Percentiles rank a stretch among this genome's conserved stretches.
Evolutionary conservation across 371 early-diverging fungal species (phyloP).

Genomic region (Haplosporangium sp.): DNA sequence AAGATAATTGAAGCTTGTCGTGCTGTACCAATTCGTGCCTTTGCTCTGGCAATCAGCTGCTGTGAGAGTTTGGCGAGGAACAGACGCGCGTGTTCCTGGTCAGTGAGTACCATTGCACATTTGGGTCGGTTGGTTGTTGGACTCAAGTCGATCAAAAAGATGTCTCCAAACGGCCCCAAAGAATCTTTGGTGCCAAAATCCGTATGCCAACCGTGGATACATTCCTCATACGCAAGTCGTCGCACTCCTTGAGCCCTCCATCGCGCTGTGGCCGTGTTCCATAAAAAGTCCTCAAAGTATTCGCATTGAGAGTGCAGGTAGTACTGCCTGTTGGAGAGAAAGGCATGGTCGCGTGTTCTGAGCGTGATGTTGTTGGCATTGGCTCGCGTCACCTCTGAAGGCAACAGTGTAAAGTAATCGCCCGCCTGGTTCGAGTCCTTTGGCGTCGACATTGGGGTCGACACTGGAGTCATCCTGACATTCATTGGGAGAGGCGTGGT

Average conservation of each 20-base stretch:
- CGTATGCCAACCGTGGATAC: conserved; percentile 32
- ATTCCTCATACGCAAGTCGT: conserved; percentile 34
- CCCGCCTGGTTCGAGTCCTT: conserved; percentile 24
- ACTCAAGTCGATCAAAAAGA: conserved; percentile 49
- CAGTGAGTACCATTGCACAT: conserved; percentile 23
- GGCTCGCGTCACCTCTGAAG: conserved; percentile 48
- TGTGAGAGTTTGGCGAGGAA: conserved; percentile 35
- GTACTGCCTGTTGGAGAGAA: conserved; percentile 47
- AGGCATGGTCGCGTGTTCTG: conserved; percentile 49
- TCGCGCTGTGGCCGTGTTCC: conserved; percentile 29
- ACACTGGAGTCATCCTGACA: conserved; percentile 17
- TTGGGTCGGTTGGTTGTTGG: conserved; percentile 39
- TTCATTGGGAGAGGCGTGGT: conserved; percentile 27
- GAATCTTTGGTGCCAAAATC: conserved; percentile 25
- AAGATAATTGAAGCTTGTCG: conserved; percentile 45
- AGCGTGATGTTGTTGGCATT: conserved; percentile 55
- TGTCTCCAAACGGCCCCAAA: conserved; percentile 37
- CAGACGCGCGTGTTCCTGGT: conserved; percentile 33
- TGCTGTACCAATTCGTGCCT: conserved; percentile 28
- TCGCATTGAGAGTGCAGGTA: conserved; percentile 49
- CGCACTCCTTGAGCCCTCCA: conserved; percentile 39
- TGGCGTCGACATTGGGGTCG: conserved; percentile 20
- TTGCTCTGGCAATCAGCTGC: conserved; percentile 28
- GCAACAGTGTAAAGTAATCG: conserved; percentile 44
- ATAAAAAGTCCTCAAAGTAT: conserved; percentile 51